These are phyloP conservation scores for Acanthamoeba healyi DNA, from an alignment of 208 protist genomes.

Conservation along the genomic window DNA sequence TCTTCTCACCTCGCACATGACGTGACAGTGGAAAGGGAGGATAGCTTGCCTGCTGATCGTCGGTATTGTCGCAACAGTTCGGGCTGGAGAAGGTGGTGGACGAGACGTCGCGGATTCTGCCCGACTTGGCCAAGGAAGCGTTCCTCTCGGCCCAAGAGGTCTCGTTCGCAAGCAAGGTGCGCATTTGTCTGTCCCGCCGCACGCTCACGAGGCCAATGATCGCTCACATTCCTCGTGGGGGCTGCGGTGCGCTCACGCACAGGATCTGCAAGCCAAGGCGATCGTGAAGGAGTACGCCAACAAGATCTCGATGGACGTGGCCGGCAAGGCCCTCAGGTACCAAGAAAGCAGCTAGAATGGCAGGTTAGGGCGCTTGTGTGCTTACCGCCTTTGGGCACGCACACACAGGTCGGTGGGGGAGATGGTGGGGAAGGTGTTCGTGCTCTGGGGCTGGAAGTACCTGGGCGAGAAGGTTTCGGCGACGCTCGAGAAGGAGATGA, in stretches of 20 bases:
- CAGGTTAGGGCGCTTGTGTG: no score
- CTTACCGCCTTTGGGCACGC: no score
- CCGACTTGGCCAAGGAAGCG: conserved; percentile 63
- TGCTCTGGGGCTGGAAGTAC: conserved; percentile 68
- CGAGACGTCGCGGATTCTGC: conserved; percentile 59
- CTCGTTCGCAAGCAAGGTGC: conserved; percentile 24
- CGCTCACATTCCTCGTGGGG: no score
- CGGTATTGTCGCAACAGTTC: neutral
- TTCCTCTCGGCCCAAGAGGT: conserved; percentile 66
- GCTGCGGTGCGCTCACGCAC: neutral
- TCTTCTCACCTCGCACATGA: neutral
- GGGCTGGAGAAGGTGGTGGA: conserved; percentile 60
- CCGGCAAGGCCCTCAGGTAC: conserved; percentile 43
- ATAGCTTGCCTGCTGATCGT: no score
- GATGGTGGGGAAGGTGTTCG: conserved; percentile 65
- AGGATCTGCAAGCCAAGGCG: conserved; percentile 30
- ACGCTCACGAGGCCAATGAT: no score
- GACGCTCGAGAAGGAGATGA: conserved; percentile 65
- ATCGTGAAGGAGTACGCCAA: conserved; percentile 68
- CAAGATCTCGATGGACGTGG: conserved; percentile 58
- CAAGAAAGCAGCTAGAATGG: no score
- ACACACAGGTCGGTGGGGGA: conserved; percentile 65
- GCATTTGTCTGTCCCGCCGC: neutral
- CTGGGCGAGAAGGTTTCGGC: conserved; percentile 47
- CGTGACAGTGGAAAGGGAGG: no score